Evolutionary conservation across 2,329 filamentous ascomycete genomes (phyloP), one percentile per base, ranked within the genome.

Genomic region (Pseudocercospora pini-densiflorae): DNA sequence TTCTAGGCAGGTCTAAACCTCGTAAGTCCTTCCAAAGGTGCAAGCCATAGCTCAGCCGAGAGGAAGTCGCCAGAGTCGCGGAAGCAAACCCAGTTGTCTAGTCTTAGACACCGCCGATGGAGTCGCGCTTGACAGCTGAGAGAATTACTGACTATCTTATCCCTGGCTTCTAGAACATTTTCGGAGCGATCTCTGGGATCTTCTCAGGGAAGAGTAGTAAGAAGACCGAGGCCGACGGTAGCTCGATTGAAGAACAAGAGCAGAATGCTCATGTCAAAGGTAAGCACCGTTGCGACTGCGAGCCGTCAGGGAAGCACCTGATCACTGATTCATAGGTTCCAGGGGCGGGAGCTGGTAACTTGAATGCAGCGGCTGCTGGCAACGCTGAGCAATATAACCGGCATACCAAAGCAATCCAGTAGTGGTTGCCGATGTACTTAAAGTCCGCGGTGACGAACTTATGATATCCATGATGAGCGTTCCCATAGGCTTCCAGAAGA

Each of bases 1-100:
- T 21, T 24, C n/a, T 43, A 79, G 77, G 76, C 76, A 31, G 77
- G 77, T n/a, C 66, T 79, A 24, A 79, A 79, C 57, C 70, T 79
- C 16, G 40, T 43, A 19, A 43, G 40, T 43, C 6, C 8, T 7
- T 8, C n/a, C 5, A 43, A 43, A 7, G 1, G 40, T 19, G 16
- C n/a, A n/a, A 43, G 40, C 5, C 14, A 1, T 43, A 16, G 3
- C 40, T 43, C 36, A 36, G 33, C 12, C 33, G 12, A 36, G 33
- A 3, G 33, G 33, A 36, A 36, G 12, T 36, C 33, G 33, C 10
- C 33, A 36, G 12, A 4, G 29, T 31, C 29, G 7, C 8, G 29
- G 7, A 29, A 29, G 27, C 27, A 29, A 3, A 29, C 31, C 31
- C 31, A 33, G 31, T 33, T 8, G 31, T 33, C 31, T 12, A 36